These are phyloP conservation scores for Triticum dicoccoides DNA, from an alignment of 176 grass and related monocot species.

Conservation along the genomic window DNA sequence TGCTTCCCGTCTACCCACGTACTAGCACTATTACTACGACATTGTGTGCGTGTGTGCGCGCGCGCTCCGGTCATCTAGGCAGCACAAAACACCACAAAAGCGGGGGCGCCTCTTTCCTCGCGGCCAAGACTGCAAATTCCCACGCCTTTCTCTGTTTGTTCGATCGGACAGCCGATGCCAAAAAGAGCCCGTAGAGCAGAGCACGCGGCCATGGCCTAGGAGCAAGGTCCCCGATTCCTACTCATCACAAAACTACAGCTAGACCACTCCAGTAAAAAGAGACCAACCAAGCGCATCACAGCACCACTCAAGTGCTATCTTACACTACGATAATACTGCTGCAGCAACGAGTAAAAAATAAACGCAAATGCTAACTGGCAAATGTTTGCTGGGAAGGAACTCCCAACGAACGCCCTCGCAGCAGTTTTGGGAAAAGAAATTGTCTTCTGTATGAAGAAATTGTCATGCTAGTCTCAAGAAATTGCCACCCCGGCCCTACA, in stretches of 20 bases:
- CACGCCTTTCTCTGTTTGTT: background rate
- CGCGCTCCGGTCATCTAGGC: background rate
- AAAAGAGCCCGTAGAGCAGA: slow-evolving; percentile 11
- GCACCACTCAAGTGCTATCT: background rate
- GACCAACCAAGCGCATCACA: background rate
- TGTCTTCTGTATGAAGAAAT: too few species aligned
- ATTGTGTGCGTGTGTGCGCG: background rate
- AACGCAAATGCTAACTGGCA: too few species aligned
- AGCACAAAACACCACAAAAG: background rate
- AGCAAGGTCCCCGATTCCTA: background rate
- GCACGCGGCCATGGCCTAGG: too few species aligned
- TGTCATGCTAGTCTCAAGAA: too few species aligned
- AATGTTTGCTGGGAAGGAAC: too few species aligned
- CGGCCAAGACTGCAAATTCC: background rate
- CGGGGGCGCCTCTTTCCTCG: background rate
- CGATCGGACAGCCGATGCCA: background rate
- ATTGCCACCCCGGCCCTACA: too few species aligned
- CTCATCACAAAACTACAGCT: background rate
- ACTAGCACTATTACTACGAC: background rate
- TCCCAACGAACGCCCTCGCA: too few species aligned
- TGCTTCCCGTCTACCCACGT: background rate
- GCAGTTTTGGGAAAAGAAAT: too few species aligned
- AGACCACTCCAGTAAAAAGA: background rate
- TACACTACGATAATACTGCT: too few species aligned
- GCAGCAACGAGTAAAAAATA: too few species aligned